Evolutionary conservation across 108 stramenopile species (phyloP).

Genomic region (Nannochloropsis gaditana): DNA sequence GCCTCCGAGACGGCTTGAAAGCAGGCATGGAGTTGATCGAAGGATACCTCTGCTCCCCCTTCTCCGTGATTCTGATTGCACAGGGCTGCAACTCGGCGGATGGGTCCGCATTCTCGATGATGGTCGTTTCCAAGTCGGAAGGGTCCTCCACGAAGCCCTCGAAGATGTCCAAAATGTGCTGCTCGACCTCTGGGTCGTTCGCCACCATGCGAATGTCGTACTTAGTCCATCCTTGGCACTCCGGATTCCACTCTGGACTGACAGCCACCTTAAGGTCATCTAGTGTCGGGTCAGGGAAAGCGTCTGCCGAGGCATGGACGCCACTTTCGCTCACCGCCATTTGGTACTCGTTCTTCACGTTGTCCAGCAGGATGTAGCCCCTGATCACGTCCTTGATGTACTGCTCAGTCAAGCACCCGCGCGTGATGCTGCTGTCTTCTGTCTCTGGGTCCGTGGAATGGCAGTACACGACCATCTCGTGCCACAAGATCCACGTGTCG

Average conservation of each 20-base stretch:
- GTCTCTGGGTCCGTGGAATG: neutral
- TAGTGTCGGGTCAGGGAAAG: neutral
- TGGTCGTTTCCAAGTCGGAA: neutral
- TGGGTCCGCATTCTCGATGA: neutral
- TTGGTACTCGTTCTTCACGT: neutral
- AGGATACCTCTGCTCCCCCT: neutral
- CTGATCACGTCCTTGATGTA: slow-evolving; percentile 18
- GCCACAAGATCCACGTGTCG: neutral
- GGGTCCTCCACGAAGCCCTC: neutral
- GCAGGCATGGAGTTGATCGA: neutral
- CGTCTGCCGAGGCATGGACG: neutral
- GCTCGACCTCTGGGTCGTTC: neutral
- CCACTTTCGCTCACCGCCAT: neutral
- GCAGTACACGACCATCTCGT: neutral
- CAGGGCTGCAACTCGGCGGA: neutral
- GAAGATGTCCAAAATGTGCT: neutral
- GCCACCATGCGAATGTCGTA: neutral
- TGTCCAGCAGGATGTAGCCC: neutral
- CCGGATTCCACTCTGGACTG: neutral
- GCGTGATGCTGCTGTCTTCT: neutral
- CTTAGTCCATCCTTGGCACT: neutral
- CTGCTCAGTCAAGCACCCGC: neutral
- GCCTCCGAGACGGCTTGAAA: neutral
- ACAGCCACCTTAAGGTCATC: slow-evolving; percentile 4
- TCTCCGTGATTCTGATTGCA: neutral